Conservation (phyloP, 148 eudicot genomes). For the Diospyros kaki region DNA sequence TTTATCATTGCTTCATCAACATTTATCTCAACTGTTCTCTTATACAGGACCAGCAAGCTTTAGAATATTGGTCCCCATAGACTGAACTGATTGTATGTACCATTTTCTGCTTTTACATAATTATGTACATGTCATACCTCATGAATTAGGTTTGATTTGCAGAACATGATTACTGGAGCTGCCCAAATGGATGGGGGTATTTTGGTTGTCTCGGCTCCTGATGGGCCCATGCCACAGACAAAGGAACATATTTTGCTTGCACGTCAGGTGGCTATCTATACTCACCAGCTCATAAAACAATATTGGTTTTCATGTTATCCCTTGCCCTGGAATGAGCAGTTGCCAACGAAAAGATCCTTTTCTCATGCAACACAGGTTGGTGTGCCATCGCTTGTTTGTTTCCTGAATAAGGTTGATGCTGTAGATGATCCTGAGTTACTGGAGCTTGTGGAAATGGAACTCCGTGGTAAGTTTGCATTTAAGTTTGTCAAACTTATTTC, state of each 20-base stretch:
- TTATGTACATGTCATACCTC: not conserved
- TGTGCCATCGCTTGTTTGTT: constrained; percentile 94
- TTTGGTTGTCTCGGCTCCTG: constrained; percentile 93
- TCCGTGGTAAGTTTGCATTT: constrained; percentile 60
- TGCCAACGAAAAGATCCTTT: not conserved
- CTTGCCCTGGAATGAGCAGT: not conserved
- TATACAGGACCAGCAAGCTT: too few species aligned
- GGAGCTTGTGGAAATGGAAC: constrained; percentile 97
- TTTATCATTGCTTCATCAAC: too few species aligned
- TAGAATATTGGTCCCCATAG: too few species aligned
- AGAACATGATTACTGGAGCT: constrained; percentile 99
- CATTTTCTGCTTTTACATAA: too few species aligned
- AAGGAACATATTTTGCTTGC: constrained; percentile 96
- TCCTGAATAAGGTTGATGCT: constrained; percentile 88
- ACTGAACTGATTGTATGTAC: too few species aligned
- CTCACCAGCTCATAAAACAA: not conserved
- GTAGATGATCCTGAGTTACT: constrained; percentile 89
- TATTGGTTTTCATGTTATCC: not conserved
- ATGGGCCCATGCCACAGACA: constrained; percentile 99
- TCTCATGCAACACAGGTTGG: constrained; percentile 57
- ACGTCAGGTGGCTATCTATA: constrained; percentile 51
- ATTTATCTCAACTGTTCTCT: too few species aligned
- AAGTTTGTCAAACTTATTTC: not conserved
- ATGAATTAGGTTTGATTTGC: constrained; percentile 18
- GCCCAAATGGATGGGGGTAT: constrained; percentile 99